Base-by-base conservation (phyloP, 352 stramenopile genomes). In the Phytopythium sindhum region DNA sequence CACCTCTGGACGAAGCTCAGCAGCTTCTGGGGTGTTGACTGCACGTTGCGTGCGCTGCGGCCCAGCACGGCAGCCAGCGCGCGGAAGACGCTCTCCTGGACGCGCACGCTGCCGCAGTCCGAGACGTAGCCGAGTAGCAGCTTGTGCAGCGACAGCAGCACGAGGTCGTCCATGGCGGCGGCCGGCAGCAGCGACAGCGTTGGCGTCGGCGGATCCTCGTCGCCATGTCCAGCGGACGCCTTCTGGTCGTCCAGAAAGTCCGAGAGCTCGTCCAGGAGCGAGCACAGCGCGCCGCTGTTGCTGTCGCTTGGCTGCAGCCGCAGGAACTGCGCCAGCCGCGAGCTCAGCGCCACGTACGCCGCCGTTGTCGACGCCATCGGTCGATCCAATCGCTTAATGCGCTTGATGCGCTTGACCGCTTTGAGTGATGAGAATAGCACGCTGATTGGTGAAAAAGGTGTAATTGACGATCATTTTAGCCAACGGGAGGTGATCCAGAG, bases 251-350 rank as follows among this genome's bases (percentile, higher is more conserved):
- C 70, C 65, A 29, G 79, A 84, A 14, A 85, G 57, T 15, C 42
- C 57, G 15, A 70, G 24, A 88, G 56, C 8, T 77, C 73, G 1
- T 72, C 63, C 48, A 74, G 64, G 41, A 70, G 64, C 15, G 50
- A 54, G 23, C 69, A 60, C 7, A 78, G 50, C 51, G 63, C 67
- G n/a, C 63, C 65, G 6, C 33, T 61, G 28, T 63, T 44, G 1
- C 12, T 59, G 23, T 65, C 42, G 33, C 37, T 65, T 12, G 75
- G 68, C 33, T 66, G 66, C 15, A 71, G 57, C 61, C 75, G 78
- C 64, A 89, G 63, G 57, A 89, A 80, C 54, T 73, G 78, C 64
- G 85, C 87, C 62, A 94, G 69, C 51, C 73, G 78, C 73, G 82
- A 74, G 51, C 82, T 90, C 51, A 93, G 69, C 66, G 81, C 74